phyloP scores from a whole-genome alignment of 176 grass and related monocot species.

The Bromus sterilis region DNA sequence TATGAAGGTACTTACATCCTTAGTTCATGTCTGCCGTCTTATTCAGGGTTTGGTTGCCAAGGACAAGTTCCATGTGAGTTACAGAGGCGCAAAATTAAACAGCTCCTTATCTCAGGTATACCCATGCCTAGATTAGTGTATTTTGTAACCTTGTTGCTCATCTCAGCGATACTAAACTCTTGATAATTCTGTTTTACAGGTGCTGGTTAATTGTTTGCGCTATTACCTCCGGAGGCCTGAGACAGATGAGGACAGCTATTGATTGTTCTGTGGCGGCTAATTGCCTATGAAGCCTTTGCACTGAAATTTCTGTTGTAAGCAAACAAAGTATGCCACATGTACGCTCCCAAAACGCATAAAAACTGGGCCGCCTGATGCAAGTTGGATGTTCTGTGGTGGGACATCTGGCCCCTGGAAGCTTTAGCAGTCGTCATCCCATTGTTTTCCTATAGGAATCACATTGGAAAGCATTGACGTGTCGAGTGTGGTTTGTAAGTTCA shows the following conservation, averaged over 20 bases:
- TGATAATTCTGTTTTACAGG: slow-evolving; percentile 27
- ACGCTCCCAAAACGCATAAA: not conserved
- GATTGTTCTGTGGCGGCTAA: slow-evolving; percentile 20
- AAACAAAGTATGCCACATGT: not conserved
- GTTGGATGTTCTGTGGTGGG: not conserved
- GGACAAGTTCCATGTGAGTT: slow-evolving; percentile 98
- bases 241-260: slow-evolving; percentile 92
- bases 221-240: slow-evolving; percentile 94
- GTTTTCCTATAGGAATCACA: slow-evolving; percentile 19
- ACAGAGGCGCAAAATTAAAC: slow-evolving; percentile 87
- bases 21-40: slow-evolving; percentile 4
- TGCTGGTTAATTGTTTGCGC: slow-evolving; percentile 63
- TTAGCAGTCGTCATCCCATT: not conserved
- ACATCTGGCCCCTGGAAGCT: slow-evolving; percentile 14
- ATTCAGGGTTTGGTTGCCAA: slow-evolving; percentile 84
- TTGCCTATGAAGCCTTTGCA: slow-evolving; percentile 7
- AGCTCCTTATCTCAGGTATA: slow-evolving; percentile 73
- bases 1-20: not conserved
- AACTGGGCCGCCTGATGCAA: slow-evolving; percentile 7
- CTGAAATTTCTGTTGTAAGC: slow-evolving; percentile 3
- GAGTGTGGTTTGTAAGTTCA: not conserved
- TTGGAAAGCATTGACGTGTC: slow-evolving; percentile 4
- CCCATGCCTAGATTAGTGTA: not conserved
- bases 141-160: not conserved
- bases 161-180: slow-evolving; percentile 4